Evolutionary conservation across 129 eudicot genomes (phyloP), one percentile per base, ranked within the genome.

Genomic region (Chrysanthemum seticuspe): DNA sequence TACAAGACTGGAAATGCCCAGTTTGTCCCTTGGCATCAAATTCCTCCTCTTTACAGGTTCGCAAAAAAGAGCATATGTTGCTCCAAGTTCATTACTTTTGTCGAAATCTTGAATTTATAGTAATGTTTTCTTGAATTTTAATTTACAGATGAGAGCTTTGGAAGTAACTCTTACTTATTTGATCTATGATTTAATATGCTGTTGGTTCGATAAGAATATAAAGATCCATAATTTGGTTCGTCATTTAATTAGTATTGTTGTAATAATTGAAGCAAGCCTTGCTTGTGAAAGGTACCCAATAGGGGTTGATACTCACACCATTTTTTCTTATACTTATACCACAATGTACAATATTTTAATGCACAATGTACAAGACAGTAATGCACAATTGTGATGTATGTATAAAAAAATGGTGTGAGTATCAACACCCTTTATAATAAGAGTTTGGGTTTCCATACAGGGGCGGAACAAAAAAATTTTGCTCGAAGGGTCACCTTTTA

Each of bases 1-100:
- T 94, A 50, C 89, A 86, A 81, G 89, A 90, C 71, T 94, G 97
- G 99, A 88, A 52, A 15, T 90, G 89, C 80, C 99, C 99, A 14
- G 85, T 90, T 77, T 94, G 88, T 75, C 99, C 91, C 60, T 45
- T 86, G 72, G 93, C 92, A 57, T 88, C 99, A 50, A 65, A 54
- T 47, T 86, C 96, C 31, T 80, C 96, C 72, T 83, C 88, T 18
- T 66, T 66, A 7, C 99, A 94, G 97, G 98, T 85, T 29, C 10
- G 12, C 8, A 3, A 47, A 25, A 59, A 29, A 3, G 18, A 1
- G 8, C 8, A 13, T 14, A 54, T 59, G 56, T 8, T 49, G 72
- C 6, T 18, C 72, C 50, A 4, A 16, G 10, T 16, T 58, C 21
- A 4, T 48, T 5, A 36, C 61, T 0, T 40, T 10, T 27, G 31